phyloP scores from a whole-genome alignment of 441 rosid genomes.

The Rhodomyrtus psidioides region DNA sequence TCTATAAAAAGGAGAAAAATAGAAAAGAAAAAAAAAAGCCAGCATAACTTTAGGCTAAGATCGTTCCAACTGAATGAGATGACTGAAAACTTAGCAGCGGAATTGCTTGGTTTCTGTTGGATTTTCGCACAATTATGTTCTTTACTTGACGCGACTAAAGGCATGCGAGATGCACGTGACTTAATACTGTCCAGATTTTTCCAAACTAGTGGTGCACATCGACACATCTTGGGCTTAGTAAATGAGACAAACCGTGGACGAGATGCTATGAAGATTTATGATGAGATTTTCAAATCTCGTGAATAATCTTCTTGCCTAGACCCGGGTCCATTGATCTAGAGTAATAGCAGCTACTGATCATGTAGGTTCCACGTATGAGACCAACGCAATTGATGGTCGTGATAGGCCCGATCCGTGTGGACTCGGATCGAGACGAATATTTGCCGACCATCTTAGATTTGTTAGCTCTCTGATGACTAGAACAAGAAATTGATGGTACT shows the following conservation, averaged over 20 bases:
- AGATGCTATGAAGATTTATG: too few relatives aligned
- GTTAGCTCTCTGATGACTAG: too few relatives aligned
- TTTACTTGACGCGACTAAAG: not conserved
- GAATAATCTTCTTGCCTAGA: not conserved
- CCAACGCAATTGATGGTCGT: not conserved
- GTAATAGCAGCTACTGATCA: not conserved
- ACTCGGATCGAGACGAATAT: not conserved
- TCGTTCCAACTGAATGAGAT: not conserved
- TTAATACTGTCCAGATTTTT: not conserved
- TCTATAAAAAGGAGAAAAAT: not conserved
- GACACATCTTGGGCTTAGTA: not conserved
- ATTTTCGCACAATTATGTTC: not conserved
- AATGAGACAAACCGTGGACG: too few relatives aligned
- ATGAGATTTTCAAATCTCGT: too few relatives aligned
- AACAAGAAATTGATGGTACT: not conserved
- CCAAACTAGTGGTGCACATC: not conserved
- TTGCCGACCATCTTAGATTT: not conserved
- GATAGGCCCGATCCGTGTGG: not conserved
- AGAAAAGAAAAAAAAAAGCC: not conserved
- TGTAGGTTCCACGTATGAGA: not conserved
- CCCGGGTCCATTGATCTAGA: not conserved
- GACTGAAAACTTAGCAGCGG: not conserved
- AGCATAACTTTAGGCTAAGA: not conserved
- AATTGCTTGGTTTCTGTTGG: not conserved
- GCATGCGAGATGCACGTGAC: not conserved